Evolutionary conservation across 768 basidiomycete species (phyloP).

Genomic region (Suillus paluster): DNA sequence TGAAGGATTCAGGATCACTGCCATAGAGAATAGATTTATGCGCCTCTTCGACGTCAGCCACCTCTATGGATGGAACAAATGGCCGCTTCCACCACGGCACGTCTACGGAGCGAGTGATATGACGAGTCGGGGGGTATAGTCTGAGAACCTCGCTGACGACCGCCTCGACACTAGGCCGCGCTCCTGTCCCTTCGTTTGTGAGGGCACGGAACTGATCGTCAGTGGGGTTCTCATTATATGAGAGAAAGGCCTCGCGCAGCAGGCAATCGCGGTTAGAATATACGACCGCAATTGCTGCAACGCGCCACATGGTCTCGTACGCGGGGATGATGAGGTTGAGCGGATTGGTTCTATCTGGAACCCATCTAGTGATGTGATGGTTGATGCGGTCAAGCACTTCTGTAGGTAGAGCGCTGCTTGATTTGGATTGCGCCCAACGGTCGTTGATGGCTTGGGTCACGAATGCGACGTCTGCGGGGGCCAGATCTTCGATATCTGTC

Average conservation of each 20-base stretch:
- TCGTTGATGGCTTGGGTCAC: slow-evolving; percentile 47
- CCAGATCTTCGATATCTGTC: slow-evolving; percentile 32
- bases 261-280: slow-evolving; percentile 23
- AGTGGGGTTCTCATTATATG: slow-evolving; percentile 36
- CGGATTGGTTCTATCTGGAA: slow-evolving; percentile 39
- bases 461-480: slow-evolving; percentile 35
- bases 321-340: slow-evolving; percentile 56
- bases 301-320: slow-evolving; percentile 63
- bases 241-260: slow-evolving; percentile 27
- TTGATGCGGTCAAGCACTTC: slow-evolving; percentile 31
- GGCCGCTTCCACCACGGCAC: slow-evolving; percentile 14
- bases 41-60: slow-evolving; percentile 30
- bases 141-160: slow-evolving; percentile 51
- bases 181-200: slow-evolving; percentile 1
- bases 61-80: slow-evolving; percentile 8
- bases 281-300: slow-evolving; percentile 49
- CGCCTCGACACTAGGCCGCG: slow-evolving; percentile 37
- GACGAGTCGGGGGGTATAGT: slow-evolving; percentile 55
- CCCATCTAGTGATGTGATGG: slow-evolving; percentile 40
- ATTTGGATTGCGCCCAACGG: slow-evolving; percentile 43
- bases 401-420: slow-evolving; percentile 30
- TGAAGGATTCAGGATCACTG: slow-evolving; percentile 30
- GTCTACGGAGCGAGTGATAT: slow-evolving; percentile 40
- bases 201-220: slow-evolving; percentile 32
- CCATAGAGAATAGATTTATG: slow-evolving; percentile 46